Evolutionary conservation across 257 asterid genomes (phyloP).

Genomic region (Catharanthus roseus): DNA sequence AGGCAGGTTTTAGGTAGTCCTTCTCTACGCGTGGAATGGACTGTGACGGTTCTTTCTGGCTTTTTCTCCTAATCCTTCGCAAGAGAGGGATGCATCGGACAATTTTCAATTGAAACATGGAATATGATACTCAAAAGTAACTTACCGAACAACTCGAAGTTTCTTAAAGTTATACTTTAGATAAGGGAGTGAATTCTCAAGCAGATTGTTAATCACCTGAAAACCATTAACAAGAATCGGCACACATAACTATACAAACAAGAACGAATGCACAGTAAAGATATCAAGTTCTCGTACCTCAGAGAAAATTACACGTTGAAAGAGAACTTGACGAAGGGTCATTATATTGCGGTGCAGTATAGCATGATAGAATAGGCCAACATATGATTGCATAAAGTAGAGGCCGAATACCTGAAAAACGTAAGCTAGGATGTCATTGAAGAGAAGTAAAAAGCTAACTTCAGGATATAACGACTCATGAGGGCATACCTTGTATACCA

Average conservation of each 20-base stretch:
- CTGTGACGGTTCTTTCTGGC: conserved; percentile 42
- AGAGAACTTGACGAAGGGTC: conserved; percentile 82
- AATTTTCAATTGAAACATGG: not conserved
- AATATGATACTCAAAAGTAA: not conserved
- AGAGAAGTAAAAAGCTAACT: not conserved
- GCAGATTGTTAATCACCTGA: conserved; percentile 82
- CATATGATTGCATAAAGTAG: conserved; percentile 93
- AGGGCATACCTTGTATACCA: conserved; percentile 80
- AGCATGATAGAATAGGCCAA: conserved; percentile 90
- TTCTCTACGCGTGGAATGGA: conserved; percentile 72
- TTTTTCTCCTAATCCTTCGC: conserved; percentile 63
- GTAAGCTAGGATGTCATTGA: not conserved
- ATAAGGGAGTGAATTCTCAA: conserved; percentile 83
- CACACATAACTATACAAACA: not conserved
- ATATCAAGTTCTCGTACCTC: conserved; percentile 48
- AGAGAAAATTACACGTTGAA: conserved; percentile 76
- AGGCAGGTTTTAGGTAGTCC: conserved; percentile 80
- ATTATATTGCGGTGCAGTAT: conserved; percentile 78
- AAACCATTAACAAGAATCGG: conserved; percentile 10
- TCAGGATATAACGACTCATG: not conserved
- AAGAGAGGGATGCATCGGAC: conserved; percentile 14
- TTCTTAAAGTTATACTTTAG: conserved; percentile 77
- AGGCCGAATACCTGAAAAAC: conserved; percentile 81
- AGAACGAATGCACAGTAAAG: conserved; percentile 7
- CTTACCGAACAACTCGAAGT: conserved; percentile 65